Conservation (phyloP, 2,329 filamentous ascomycete genomes). For the Stromatinia cepivora region DNA sequence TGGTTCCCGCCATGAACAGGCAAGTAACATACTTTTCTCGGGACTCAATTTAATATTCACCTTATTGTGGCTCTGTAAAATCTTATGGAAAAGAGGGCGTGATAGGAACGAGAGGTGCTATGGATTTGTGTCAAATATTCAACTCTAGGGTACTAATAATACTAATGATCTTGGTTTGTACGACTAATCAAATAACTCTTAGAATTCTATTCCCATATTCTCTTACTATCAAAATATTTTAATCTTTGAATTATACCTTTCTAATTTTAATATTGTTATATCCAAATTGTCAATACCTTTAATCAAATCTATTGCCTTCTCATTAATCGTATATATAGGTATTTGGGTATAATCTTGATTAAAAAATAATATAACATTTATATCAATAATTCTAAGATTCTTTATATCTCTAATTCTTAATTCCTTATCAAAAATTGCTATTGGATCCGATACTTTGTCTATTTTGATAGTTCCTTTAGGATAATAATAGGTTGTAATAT, state of each 20-base stretch:
- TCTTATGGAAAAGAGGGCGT: neutral
- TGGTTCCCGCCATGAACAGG: neutral
- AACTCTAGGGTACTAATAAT: neutral
- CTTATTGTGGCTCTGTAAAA: neutral
- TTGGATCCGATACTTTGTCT: slow-evolving; percentile 49
- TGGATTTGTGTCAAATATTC: neutral
- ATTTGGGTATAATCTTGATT: slow-evolving; percentile 56
- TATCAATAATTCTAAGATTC: slow-evolving; percentile 36
- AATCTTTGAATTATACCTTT: neutral
- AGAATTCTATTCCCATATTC: too few relatives aligned
- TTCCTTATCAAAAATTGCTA: slow-evolving; percentile 41
- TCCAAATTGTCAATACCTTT: slow-evolving; percentile 41
- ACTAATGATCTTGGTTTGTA: neutral
- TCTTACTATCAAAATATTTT: neutral
- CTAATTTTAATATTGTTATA: slow-evolving; percentile 1
- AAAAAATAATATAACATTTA: slow-evolving; percentile 42
- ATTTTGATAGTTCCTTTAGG: slow-evolving; percentile 58
- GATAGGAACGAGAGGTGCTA: too few relatives aligned
- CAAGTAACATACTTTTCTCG: neutral
- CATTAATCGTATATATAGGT: slow-evolving; percentile 58
- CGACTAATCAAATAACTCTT: neutral
- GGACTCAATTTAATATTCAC: neutral
- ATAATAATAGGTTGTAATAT: slow-evolving; percentile 58
- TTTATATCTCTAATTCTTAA: slow-evolving; percentile 34
- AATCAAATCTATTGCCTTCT: slow-evolving; percentile 54